Evolutionary conservation across 176 grass and related monocot genomes (phyloP).

Genomic region (Lolium perenne): DNA sequence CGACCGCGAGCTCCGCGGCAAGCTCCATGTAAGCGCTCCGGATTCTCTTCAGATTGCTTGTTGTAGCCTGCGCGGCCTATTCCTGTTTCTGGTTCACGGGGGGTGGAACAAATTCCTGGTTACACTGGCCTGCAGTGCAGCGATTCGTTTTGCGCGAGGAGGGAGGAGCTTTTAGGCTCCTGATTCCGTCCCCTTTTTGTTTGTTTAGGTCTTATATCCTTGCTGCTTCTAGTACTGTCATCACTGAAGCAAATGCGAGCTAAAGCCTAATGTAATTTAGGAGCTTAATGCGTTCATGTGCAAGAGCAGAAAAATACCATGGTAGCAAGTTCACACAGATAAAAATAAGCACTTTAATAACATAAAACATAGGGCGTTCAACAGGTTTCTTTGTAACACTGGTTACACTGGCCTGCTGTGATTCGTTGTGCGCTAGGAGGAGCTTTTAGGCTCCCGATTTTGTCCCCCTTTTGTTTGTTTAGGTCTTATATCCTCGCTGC

Average conservation of each 20-base stretch:
- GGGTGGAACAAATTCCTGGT: not conserved
- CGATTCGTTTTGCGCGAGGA: not conserved
- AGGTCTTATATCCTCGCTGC: too few relatives aligned
- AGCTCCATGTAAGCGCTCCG: constrained; percentile 76
- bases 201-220: not conserved
- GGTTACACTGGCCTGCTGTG: not conserved
- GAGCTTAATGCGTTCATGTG: not conserved
- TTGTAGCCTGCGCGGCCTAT: not conserved
- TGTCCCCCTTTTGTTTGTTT: too few relatives aligned
- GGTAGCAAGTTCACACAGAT: not conserved
- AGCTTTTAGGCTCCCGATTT: not conserved
- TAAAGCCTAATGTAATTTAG: not conserved
- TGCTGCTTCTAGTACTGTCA: not conserved
- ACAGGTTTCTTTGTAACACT: not conserved
- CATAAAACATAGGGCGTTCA: not conserved
- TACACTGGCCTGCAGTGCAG: not conserved
- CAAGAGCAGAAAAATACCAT: not conserved
- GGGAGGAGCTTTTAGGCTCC: not conserved
- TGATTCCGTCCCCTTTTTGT: not conserved
- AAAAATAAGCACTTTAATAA: not conserved
- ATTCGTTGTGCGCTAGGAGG: too few relatives aligned
- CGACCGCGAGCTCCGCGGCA: constrained; percentile 96
- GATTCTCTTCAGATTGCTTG: not conserved
- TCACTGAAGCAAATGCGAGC: not conserved
- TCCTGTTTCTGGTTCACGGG: not conserved